phyloP scores from a whole-genome alignment of 495 filamentous ascomycete species.

The Penicillium flavigenum region DNA sequence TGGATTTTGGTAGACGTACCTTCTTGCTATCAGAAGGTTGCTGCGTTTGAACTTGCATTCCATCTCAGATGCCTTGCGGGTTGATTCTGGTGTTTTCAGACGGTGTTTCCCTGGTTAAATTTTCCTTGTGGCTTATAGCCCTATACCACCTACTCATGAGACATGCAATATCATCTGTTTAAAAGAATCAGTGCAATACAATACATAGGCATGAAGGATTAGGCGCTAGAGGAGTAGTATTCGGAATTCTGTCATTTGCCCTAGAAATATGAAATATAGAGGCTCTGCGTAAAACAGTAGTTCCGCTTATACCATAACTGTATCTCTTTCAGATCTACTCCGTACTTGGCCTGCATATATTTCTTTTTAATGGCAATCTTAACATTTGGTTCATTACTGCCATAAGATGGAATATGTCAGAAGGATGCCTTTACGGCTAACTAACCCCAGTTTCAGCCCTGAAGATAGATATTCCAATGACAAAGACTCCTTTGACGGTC shows the following conservation, averaged over 20 bases:
- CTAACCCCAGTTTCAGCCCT: too few relatives aligned
- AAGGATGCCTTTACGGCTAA: too few relatives aligned
- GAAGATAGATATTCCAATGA: too few relatives aligned
- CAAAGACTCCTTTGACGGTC: too few relatives aligned
- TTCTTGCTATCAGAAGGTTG: neutral
- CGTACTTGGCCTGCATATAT: neutral
- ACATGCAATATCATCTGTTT: constrained; percentile 3
- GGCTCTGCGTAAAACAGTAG: neutral
- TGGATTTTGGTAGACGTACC: neutral
- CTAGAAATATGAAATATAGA: neutral
- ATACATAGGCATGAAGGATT: neutral
- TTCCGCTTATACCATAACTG: neutral
- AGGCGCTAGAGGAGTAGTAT: neutral
- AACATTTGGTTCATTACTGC: too few relatives aligned
- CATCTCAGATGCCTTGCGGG: neutral
- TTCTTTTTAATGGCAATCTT: too few relatives aligned
- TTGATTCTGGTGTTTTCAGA: neutral
- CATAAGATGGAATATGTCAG: too few relatives aligned
- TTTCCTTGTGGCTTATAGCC: neutral
- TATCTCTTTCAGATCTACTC: neutral
- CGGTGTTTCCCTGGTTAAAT: constrained; percentile 9
- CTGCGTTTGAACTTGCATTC: neutral
- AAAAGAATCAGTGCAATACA: neutral
- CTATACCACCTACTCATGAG: constrained; percentile 6
- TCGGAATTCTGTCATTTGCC: neutral